Evolutionary conservation across 2,329 filamentous ascomycete species (phyloP), one percentile per base, ranked within the genome.

Genomic region (Penicillium nordicum): DNA sequence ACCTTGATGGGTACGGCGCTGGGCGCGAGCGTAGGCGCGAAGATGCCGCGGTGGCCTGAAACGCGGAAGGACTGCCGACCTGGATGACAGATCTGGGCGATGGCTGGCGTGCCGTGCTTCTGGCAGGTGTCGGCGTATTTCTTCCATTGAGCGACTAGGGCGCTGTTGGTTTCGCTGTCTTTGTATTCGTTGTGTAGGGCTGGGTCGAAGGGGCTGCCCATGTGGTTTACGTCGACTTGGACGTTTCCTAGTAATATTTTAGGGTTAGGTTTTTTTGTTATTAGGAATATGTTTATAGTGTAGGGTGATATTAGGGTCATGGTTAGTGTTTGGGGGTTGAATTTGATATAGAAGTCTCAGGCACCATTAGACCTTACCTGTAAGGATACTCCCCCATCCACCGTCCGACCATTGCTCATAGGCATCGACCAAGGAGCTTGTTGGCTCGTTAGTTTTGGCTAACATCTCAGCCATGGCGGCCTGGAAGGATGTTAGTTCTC

Each of bases 351-450:
- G 1, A 34, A 11, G 6, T 23, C 5, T n/a, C 12, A n/a, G 5
- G 18, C 1, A 37, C 4, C 6, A 18, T 14, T 38, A 14, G 37
- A 21, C 1, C 46, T 36, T 70, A 61, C 77, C 77, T 25, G 76
- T 79, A 16, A 78, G 72, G 30, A 78, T 67, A 12, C 73, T 67
- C 9, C 76, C 76, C 68, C 78, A 79, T 10, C 70, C 68, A 6
- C 75, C 72, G 27, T 72, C 60, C 1, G 68, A 78, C 84, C 84
- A 87, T 60, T 71, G 66, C 2, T 72, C 69, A 61, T 87, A 87
- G 0, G 79, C 73, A 2, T 76, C 67, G 3, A 71, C 46, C 14
- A 82, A 72, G 2, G 73, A 67, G 7, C 76, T 63, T 12, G 74
- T 75, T 0, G 82, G 82, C 0, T 79, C 59, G 54, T 79, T 68